Evolutionary conservation across 2,329 filamentous ascomycete genomes (phyloP), one percentile per base, ranked within the genome.

Genomic region (Clarireedia paspali): DNA sequence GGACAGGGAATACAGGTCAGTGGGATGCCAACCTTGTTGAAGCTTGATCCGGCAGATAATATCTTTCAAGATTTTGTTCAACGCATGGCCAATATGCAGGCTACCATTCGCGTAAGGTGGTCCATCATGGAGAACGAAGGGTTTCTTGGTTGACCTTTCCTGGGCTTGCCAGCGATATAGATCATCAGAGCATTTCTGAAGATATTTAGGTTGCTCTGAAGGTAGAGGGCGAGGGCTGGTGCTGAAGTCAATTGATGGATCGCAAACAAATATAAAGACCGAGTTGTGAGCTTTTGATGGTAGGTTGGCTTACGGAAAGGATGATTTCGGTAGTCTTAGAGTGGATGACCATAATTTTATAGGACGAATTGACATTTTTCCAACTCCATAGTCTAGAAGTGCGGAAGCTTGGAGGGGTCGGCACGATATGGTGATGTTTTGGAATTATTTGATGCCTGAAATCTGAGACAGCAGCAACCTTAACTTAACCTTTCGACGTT

Each of bases 51-150:
- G 83, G 64, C 91, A 79, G 59, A 95, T 89, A 66, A 97, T 88
- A 72, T 99, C 94, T 75, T 99, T 99, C 58, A 96, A 77, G 64
- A 97, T 87, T 74, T 99, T 99, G 73, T 99, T 99, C 68, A 99
- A 76, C 38, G 94, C 91, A 76, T 99, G 94, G 2, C 94, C 94
- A 59, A 95, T 84, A 68, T 99, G 94, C 9, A 99, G 80, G 46
- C 80, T 81, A 14, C 94, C 94, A 73, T 99, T 99, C 61, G 94
- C 94, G 70, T 97, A 99, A 0, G 94, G 94, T 0, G 94, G 94
- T 0, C 94, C 94, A 83, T 99, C 94, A 68, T 97, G 94, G 7
- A 99, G 77, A 2, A 91, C 76, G 62, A 97, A 99, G 0, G 79
- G 76, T 45, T 81, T 61, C 36, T 66, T 59, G 17, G 47, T 57